Evolutionary conservation across 331 rosid species (phyloP), one percentile per base, ranked within the genome.

Genomic region (Erythrophleum ivorense): DNA sequence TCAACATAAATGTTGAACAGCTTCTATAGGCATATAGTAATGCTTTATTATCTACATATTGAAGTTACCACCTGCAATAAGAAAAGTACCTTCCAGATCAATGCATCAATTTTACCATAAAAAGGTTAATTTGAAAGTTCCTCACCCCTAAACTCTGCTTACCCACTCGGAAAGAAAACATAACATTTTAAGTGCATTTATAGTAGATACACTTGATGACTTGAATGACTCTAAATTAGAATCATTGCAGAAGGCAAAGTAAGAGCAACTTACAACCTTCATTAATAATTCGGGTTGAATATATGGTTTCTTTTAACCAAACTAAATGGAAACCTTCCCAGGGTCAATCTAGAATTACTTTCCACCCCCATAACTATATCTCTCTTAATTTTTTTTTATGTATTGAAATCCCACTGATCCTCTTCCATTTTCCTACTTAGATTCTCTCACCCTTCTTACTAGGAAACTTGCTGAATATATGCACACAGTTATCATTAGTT

Each of bases 1-100:
- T 24, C 29, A 24, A 53, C 59, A 16, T 4, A 46, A 68, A 64
- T 78, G 57, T 19, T 89, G 64, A 83, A 81, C 63, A 83, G 70
- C 33, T 64, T 71, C 69, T 74, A 13, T 41, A 16, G 50, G 29
- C 29, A 24, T 24, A 24, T 24, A 24, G 29, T 24, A 24, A 24
- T 24, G 29, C 29, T 24, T 24, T 24, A 24, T 24, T 24, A 24
- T 24, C 29, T 24, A 24, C 29, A 24, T 24, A 24, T 24, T 24
- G 29, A 24, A 0, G 29, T 31, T 24, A 29, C 7, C 9, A 43
- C 46, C 9, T 1, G 9, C 9, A 5, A 43, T 6, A 43, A 1
- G 46, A 43, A 43, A 43, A 43, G 46, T 5, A 24, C 29, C 29
- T 24, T 24, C 29, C 29, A 43, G 18, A 24, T 3, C 67, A 10